Base-by-base conservation (phyloP, 78 protist genomes). In the Paratrimastix pyriformis region DNA sequence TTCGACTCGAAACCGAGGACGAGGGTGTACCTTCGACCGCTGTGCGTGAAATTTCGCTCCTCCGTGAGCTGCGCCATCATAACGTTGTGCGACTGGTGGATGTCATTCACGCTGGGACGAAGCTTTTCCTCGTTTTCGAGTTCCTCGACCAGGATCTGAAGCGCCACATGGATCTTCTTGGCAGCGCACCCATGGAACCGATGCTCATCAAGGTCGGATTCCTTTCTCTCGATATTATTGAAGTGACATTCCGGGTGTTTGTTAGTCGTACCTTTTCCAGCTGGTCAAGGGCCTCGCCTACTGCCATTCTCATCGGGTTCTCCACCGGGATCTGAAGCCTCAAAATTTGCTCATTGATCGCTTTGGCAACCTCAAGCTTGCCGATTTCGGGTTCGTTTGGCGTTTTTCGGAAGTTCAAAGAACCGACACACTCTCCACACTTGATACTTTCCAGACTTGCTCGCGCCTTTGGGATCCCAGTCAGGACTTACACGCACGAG, bases 401-500 rank as follows among this genome's bases (percentile, higher is more conserved):
- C 48, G 69, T 7, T 72, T 72, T 52, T 62, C 68, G n/a, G n/a
- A n/a, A n/a, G n/a, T n/a, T n/a, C n/a, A n/a, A n/a, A n/a, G n/a
- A n/a, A n/a, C n/a, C n/a, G n/a, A n/a, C n/a, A n/a, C n/a, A n/a
- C n/a, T n/a, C n/a, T n/a, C n/a, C n/a, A n/a, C n/a, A n/a, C n/a
- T n/a, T n/a, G n/a, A n/a, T n/a, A 91, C 96, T 0, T 87, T 87
- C 73, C 86, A 90, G 99, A 33, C 89, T 92, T 70, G 97, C 98
- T 0, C 74, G 98, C 9, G 93, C 96, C 0, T 88, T 88, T 69
- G 89, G 92, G 54, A 87, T 92, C 30, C 98, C 96, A 24, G 88
- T 97, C 21, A 84, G 92, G 44, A 70, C 92, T 4, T 90, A 84
- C 84, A 92, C 99, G 3, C 92, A 91, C 76, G 98, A 94, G 80